Evolutionary conservation across 2,329 filamentous ascomycete species (phyloP), one percentile per base, ranked within the genome.

Genomic region (Neurospora sp.): DNA sequence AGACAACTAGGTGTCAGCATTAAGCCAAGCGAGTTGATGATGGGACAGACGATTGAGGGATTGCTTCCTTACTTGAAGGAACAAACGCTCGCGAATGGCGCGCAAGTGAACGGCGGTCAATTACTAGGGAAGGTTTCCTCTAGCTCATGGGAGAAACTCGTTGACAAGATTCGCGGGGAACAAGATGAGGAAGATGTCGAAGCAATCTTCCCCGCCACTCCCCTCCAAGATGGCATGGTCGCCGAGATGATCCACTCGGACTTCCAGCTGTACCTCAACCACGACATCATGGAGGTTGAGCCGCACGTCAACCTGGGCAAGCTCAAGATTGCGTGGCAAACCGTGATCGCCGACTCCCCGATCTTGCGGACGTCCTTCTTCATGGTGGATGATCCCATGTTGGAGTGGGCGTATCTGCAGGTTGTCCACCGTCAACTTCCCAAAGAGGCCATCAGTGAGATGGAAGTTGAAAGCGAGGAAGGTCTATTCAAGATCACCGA

Each of bases 191-290:
- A 10, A 52, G 72, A 73, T 0, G 75, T 90, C 0, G 87, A 91
- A 67, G 78, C 83, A 3, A 79, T 95, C 2, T 80, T 96, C 2
- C 93, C 93, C 0, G 86, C 90, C 0, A 97, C 94, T 0, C 89
- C 93, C 6, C 83, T 97, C 5, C 94, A 98, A 79, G 93, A 97
- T 78, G 89, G 90, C 1, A 93, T 97, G 88, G 81, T 96, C 2
- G 89, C 89, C 0, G 91, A 92, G 71, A 97, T 97, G 91, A 73
- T 93, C 0, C 83, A 87, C 17, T 96, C 93, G 0, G 83, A 87
- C 3, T 95, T 91, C 74, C 81, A 83, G 11, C 86, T 89, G 72
- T 98, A 98, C 77, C 96, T 93, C 82, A 97, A 96, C 72, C 89
- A 96, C 70, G 92, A 97, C 74, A 80, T 95, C 2, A 81, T 96